These are phyloP conservation scores for Hysterangium stoloniferum DNA, from an alignment of 768 basidiomycete species.

Conservation along the genomic window DNA sequence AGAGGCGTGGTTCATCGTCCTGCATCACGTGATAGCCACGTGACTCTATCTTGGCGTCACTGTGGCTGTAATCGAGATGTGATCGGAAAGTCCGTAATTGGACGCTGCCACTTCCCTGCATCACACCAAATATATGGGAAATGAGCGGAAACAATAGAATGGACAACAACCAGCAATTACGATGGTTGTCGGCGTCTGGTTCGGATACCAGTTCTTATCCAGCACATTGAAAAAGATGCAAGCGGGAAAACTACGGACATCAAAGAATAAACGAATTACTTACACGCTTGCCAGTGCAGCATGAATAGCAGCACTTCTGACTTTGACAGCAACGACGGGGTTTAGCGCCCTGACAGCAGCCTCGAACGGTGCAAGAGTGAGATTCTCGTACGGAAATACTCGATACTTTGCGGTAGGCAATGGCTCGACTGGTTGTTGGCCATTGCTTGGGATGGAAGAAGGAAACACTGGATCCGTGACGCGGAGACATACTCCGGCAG, in stretches of 20 bases:
- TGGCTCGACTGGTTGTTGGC: background rate
- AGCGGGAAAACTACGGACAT: too few species aligned
- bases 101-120: too few species aligned
- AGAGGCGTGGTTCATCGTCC: background rate
- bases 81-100: too few species aligned
- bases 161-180: too few species aligned
- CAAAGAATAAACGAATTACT: constrained; percentile 23
- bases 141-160: too few species aligned
- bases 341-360: constrained; percentile 68
- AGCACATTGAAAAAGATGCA: too few species aligned
- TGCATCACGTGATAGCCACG: background rate
- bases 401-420: constrained; percentile 51
- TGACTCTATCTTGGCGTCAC: too few species aligned
- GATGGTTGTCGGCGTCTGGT: too few species aligned
- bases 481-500: constrained; percentile 71
- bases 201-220: too few species aligned
- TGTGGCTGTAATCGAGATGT: too few species aligned
- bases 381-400: constrained; percentile 81
- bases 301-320: constrained; percentile 72
- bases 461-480: constrained; percentile 30
- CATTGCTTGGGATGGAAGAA: background rate
- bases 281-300: constrained; percentile 67
- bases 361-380: constrained; percentile 75
- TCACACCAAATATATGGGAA: too few species aligned
- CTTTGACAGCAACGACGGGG: constrained; percentile 78